Base-by-base conservation (phyloP, 352 stramenopile genomes). In the Globisporangium iwayamae region DNA sequence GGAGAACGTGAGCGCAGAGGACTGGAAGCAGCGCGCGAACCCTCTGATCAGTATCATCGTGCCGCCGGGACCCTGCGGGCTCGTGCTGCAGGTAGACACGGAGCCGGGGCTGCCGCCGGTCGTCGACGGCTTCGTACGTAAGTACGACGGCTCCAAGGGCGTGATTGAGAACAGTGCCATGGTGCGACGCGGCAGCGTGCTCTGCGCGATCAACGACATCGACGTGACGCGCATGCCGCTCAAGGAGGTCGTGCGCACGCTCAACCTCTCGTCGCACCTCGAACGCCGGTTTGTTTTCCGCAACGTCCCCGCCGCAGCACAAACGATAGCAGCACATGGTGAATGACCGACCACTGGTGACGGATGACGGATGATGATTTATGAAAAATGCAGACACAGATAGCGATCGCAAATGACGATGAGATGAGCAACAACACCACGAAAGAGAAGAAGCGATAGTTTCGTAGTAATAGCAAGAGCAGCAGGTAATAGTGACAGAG, bases 191-290 rank as follows among this genome's bases (percentile, higher is more conserved):
- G 85, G 85, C 55, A 91, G 80, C 55, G 74, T 85, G 47, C 67
- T 94, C 43, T 89, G 79, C 45, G 79, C 81, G 38, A 91, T 94
- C 73, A 90, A 94, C 73, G 80, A 89, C 67, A 80, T 88, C 10
- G 85, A 91, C 63, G 81, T 94, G 53, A 75, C 76, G 56, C 69
- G 65, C 50, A 82, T 90, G 71, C 71, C 80, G 60, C 71, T 90
- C 36, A 76, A 77, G 48, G 82, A 94, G 47, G 84, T 93, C 14
- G 74, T 90, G 57, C 80, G 75, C 25, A 84, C 81, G 45, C 74
- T 94, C 57, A 89, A 89, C 62, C 56, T 88, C 48, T 91, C 82
- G 57, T 85, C 79, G 36, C 83, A 90, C 56, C 71, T 87, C 38
- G 80, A 88, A 61, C 79, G 81, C 34, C 72, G 85, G 52, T 93